phyloP scores from a whole-genome alignment of 2,329 filamentous ascomycete genomes.

The Chaetothyriales sp. region DNA sequence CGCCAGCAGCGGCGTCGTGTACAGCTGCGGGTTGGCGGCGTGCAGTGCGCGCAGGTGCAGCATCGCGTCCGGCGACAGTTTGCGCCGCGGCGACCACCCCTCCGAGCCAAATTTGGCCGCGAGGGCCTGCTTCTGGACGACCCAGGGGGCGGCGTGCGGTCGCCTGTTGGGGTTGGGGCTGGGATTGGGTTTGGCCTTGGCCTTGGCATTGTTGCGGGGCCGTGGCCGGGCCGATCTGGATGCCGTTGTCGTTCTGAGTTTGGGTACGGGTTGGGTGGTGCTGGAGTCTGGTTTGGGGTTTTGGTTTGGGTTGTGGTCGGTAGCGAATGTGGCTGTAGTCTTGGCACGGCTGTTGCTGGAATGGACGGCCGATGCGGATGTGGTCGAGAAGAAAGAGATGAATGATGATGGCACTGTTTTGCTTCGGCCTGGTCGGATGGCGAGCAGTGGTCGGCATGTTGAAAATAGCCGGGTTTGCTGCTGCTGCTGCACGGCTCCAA shows the following conservation, averaged over 20 bases:
- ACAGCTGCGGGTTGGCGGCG: slow-evolving; percentile 59
- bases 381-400: background rate
- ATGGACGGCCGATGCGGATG: background rate
- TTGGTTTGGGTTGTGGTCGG: background rate
- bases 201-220: background rate
- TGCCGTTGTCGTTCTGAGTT: background rate
- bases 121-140: slow-evolving; percentile 59
- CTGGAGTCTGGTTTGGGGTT: background rate
- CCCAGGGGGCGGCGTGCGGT: slow-evolving; percentile 42
- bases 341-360: background rate
- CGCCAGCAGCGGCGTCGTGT: slow-evolving; percentile 60
- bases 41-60: slow-evolving; percentile 80
- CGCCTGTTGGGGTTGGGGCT: background rate
- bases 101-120: slow-evolving; percentile 63
- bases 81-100: slow-evolving; percentile 70
- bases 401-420: too few relatives aligned
- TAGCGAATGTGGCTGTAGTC: background rate
- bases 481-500: background rate
- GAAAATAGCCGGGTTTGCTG: background rate
- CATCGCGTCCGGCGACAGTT: slow-evolving; percentile 79
- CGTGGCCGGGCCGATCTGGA: too few relatives aligned
- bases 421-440: too few relatives aligned
- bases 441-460: background rate
- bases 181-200: background rate
- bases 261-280: background rate